A percentile compares a stretch with the other conserved stretches of the same genome.
Evolutionary conservation across 495 filamentous ascomycete species (phyloP).

Genomic region (Penicillium longicatenatum): DNA sequence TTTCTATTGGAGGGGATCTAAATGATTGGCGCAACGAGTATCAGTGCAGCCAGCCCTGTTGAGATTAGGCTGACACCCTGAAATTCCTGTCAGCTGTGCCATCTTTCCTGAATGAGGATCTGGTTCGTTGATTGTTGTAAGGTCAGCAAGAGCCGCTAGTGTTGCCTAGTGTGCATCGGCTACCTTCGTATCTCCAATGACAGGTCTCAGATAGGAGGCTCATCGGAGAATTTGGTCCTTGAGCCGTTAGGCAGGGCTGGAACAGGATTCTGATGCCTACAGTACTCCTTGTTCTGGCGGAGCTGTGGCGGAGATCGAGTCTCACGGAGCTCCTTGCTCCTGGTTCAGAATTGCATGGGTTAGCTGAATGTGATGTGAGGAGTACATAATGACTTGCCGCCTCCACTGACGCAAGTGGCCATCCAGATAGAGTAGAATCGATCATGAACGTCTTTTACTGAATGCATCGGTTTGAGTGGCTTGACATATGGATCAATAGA

Average conservation of each 20-base stretch:
- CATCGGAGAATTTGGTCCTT: not conserved
- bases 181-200: constrained; percentile 4
- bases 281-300: constrained; percentile 4
- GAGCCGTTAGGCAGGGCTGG: not conserved
- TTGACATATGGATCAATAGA: constrained; percentile 12
- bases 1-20: not conserved
- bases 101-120: not conserved
- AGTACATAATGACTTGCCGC: constrained; percentile 1
- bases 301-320: constrained; percentile 14
- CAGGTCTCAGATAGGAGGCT: constrained; percentile 1
- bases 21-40: not conserved
- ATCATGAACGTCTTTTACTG: not conserved
- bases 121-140: not conserved
- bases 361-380: not conserved
- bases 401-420: constrained; percentile 27
- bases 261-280: not conserved
- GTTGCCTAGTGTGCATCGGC: constrained; percentile 2
- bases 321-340: constrained; percentile 12
- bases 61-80: not conserved
- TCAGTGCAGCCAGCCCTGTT: not conserved
- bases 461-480: constrained; percentile 8
- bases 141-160: constrained; percentile 11
- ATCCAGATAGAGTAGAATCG: not conserved
- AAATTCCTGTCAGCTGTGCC: not conserved
- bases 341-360: not conserved